Base-by-base conservation (phyloP, 345 rosid species). In the Boechera divaricarpa region DNA sequence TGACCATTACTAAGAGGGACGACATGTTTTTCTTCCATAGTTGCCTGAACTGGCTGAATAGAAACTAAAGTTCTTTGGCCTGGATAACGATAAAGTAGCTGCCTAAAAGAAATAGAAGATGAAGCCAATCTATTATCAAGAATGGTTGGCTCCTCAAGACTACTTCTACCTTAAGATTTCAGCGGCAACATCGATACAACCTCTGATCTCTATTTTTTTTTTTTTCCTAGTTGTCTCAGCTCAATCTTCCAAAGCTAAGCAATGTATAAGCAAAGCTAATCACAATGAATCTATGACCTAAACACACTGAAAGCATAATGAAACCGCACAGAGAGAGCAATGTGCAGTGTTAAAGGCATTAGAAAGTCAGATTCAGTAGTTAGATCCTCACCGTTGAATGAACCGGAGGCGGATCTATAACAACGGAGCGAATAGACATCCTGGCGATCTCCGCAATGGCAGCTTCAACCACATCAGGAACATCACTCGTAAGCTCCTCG, bases 401-500 rank as follows among this genome's bases (percentile, higher is more conserved):
- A 59, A 85, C 29, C 0, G 87, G 85, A 74, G 87, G 87, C 47
- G 92, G 88, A 81, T 89, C 90, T n/a, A 86, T 83, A 81, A 69
- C 77, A 7, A 89, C 67, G 42, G 87, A 87, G 57, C 88, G 87
- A 45, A 84, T 77, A 21, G 94, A 91, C 94, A 89, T 89, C 91
- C 87, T 89, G 3, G 92, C 91, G 75, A 91, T 89, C 88, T 91
- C 94, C 0, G 83, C 6, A 51, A 89, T 74, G 42, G 91, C 92
- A 72, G 88, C 86, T 15, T 91, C 92, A 10, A 82, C 85, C 32
- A 85, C 86, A 53, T 81, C 87, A 56, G 91, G 79, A 12, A 57
- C 82, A 71, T 91, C 94, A 72, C 88, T 91, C 12, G 85, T 91
- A 54, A 91, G 79, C 75, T 89, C 97, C 73, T 86, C 94, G 52